Conservation (phyloP, 495 filamentous ascomycete genomes). For the Pseudoneurospora amorphoporcata region DNA sequence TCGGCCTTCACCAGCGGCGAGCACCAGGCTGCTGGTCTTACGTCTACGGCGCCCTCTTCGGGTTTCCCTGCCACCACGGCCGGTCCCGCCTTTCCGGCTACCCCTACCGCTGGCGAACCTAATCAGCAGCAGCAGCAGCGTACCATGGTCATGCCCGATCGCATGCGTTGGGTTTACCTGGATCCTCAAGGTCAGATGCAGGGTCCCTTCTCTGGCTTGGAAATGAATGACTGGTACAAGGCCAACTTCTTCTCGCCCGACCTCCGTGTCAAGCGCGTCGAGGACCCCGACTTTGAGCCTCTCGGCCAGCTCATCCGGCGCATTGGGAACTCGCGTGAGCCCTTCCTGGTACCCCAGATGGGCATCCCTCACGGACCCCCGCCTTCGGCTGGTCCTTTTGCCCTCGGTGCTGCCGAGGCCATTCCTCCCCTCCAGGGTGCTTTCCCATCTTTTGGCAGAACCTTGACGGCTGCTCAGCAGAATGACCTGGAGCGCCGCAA, state of each 20-base stretch:
- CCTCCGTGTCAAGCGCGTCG: constrained; percentile 83
- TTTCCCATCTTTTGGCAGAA: constrained; percentile 97
- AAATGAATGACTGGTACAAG: constrained; percentile 99
- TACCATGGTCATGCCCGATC: constrained; percentile 98
- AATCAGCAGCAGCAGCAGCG: constrained; percentile 58
- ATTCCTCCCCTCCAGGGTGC: constrained; percentile 92
- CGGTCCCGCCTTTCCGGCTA: constrained; percentile 26
- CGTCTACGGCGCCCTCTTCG: constrained; percentile 22
- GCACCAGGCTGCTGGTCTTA: constrained; percentile 18
- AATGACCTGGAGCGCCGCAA: constrained; percentile 93
- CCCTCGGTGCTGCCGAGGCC: constrained; percentile 46
- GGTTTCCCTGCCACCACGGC: constrained; percentile 23
- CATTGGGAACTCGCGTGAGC: constrained; percentile 94
- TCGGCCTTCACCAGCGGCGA: constrained; percentile 26
- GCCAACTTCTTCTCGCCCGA: constrained; percentile 95
- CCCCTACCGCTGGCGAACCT: constrained; percentile 37
- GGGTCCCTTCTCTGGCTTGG: constrained; percentile 88
- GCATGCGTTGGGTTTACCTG: constrained; percentile 97
- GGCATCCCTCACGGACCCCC: constrained; percentile 80
- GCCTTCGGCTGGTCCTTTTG: constrained; percentile 33
- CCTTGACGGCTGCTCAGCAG: constrained; percentile 92
- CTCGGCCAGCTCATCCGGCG: constrained; percentile 90
- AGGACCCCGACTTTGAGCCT: constrained; percentile 90
- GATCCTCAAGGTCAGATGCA: constrained; percentile 88
- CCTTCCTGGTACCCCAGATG: constrained; percentile 94